Evolutionary conservation across 2,329 filamentous ascomycete species (phyloP), one percentile per base, ranked within the genome.

Genomic region (Alternaria ventricosa): DNA sequence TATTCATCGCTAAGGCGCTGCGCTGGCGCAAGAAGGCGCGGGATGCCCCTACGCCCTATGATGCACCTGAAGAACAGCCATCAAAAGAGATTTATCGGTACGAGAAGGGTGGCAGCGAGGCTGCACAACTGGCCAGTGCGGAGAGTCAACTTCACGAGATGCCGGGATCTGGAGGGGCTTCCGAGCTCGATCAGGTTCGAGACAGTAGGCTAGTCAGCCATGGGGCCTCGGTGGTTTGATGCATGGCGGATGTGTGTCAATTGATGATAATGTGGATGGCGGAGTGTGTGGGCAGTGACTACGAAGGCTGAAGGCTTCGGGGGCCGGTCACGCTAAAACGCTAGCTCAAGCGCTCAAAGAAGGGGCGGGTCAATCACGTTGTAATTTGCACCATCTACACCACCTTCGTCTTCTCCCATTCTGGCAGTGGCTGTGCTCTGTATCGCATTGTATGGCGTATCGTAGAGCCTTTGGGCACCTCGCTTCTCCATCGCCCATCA

Each of bases 1-100:
- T 59, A 10, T 65, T 65, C 15, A 44, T 65, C 0, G 43, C 23
- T n/a, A 63, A 60, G 51, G 65, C 63, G 18, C 23, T 67, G 56
- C 59, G 57, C 45, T 63, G 63, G 63, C 53, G 59, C 20, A 63
- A 56, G 41, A 55, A n/a, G 15, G 46, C 57, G 12, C 27, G 27
- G 7, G 20, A 12, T 8, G 27, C 43, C 7, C 18, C 46, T 22
- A 25, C 43, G 8, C 25, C 55, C 11, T 50, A 43, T 12, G 15
- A n/a, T 12, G 22, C 28, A 18, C 15, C 30, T 13, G 49, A 33
- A 53, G 28, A 51, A 7, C 13, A 33, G 11, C 11, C 30, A 11
- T 18, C 27, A 18, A 30, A 28, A n/a, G 51, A 61, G 20, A 23
- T 33, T 15, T 57, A 61, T 55, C 46, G 20, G 18, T 64, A 54